Conservation (phyloP, 2,329 filamentous ascomycete species). For the Paramyrothecium roridum region DNA sequence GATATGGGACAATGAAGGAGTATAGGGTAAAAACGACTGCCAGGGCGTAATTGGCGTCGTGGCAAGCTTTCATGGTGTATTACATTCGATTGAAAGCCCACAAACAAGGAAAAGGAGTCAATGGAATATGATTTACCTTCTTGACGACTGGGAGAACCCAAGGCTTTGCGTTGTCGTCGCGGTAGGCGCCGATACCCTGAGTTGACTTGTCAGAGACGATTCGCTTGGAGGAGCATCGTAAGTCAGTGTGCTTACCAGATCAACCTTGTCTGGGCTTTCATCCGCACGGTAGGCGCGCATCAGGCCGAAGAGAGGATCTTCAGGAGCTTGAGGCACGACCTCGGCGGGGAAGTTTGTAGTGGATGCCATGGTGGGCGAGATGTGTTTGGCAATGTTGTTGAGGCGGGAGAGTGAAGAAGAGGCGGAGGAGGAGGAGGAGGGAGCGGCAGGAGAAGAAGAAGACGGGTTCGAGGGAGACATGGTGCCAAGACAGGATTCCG, state of each 20-base stretch:
- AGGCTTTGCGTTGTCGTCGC: constrained; percentile 92
- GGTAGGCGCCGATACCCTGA: constrained; percentile 82
- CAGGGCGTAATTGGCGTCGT: not conserved
- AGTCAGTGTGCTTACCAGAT: constrained; percentile 63
- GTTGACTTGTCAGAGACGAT: not conserved
- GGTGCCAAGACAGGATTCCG: not conserved
- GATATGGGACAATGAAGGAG: not conserved
- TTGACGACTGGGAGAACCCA: constrained; percentile 96
- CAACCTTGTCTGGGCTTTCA: constrained; percentile 75
- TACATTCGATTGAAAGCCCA: not conserved
- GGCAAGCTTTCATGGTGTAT: not conserved
- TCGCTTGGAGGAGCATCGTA: not conserved
- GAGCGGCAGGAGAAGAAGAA: not conserved
- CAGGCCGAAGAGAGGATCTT: constrained; percentile 92
- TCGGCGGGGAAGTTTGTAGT: constrained; percentile 70
- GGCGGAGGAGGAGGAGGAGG: constrained; percentile 28
- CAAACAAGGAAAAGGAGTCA: not conserved
- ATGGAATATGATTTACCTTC: constrained; percentile 61
- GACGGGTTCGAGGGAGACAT: not conserved
- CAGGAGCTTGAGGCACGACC: constrained; percentile 82
- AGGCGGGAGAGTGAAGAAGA: constrained; percentile 51
- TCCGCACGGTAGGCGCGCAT: constrained; percentile 87
- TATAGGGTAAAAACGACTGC: no score
- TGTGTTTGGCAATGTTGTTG: constrained; percentile 65
- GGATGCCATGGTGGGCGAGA: constrained; percentile 54